phyloP scores from a whole-genome alignment of 2,329 filamentous ascomycete species.

The Sporothrix schenckii region DNA sequence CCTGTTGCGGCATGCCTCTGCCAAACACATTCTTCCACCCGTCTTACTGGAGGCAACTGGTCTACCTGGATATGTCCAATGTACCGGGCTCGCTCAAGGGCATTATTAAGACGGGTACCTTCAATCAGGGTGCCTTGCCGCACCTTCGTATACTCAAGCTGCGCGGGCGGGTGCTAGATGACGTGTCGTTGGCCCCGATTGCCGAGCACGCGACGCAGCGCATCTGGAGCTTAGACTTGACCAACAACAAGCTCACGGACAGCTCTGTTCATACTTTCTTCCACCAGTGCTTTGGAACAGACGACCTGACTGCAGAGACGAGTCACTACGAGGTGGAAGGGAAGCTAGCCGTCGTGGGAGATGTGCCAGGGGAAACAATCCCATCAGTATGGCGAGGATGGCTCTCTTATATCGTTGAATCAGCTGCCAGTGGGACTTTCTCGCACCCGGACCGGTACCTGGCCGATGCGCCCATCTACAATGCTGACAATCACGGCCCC shows the following conservation, averaged over 20 bases:
- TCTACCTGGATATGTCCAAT: conserved; percentile 58
- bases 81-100: conserved; percentile 51
- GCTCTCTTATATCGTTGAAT: conserved; percentile 54
- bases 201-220: conserved; percentile 42
- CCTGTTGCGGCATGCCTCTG: conserved; percentile 47
- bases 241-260: conserved; percentile 57
- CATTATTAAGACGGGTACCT: conserved; percentile 38
- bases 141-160: conserved; percentile 58
- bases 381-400: conserved; percentile 46
- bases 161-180: conserved; percentile 52
- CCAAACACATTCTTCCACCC: conserved; percentile 48
- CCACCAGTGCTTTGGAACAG: conserved; percentile 38
- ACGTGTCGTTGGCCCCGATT: conserved; percentile 45
- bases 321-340: conserved; percentile 51
- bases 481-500: conserved; percentile 19
- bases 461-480: conserved; percentile 53
- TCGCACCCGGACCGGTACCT: conserved; percentile 53
- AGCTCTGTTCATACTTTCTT: conserved; percentile 42
- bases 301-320: conserved; percentile 39
- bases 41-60: conserved; percentile 46
- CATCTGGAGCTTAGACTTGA: conserved; percentile 62
- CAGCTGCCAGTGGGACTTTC: conserved; percentile 49
- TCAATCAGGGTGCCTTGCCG: conserved; percentile 43
- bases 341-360: conserved; percentile 40
- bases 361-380: conserved; percentile 33